These are phyloP conservation scores for Plenodomus tracheiphilus DNA, from an alignment of 2,329 filamentous ascomycete genomes.

Conservation along the genomic window DNA sequence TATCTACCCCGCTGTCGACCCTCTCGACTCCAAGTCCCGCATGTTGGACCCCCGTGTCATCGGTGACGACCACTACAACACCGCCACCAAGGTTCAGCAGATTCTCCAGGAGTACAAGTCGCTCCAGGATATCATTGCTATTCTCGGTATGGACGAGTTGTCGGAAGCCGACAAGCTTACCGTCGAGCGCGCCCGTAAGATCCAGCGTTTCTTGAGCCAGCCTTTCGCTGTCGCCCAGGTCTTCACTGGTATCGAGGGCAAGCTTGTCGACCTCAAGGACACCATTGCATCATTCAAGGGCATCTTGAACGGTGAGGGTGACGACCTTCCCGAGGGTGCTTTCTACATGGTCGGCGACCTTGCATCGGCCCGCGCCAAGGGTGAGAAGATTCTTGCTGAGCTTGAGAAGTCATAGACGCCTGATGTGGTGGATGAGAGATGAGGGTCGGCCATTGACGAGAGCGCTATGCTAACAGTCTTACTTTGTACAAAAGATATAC, in stretches of 20 bases:
- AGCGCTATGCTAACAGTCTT: slow-evolving; percentile 38
- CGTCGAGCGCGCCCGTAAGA: slow-evolving; percentile 99
- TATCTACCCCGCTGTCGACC: slow-evolving; percentile 99
- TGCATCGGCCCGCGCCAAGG: slow-evolving; percentile 89
- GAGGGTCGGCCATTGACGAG: slow-evolving; percentile 40
- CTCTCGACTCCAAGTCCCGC: slow-evolving; percentile 98
- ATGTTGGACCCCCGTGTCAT: slow-evolving; percentile 99
- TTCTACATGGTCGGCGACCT: slow-evolving; percentile 99
- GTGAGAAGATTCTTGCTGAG: slow-evolving; percentile 99
- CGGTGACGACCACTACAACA: slow-evolving; percentile 96
- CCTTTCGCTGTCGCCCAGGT: slow-evolving; percentile 90
- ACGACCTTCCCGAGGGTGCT: slow-evolving; percentile 88
- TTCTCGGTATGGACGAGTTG: slow-evolving; percentile 99
- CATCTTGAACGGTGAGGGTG: slow-evolving; percentile 92
- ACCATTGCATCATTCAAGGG: slow-evolving; percentile 97
- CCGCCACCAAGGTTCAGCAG: slow-evolving; percentile 93
- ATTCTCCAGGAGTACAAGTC: slow-evolving; percentile 99
- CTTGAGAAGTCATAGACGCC: slow-evolving; percentile 62
- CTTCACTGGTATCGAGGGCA: slow-evolving; percentile 94
- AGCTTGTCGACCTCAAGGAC: slow-evolving; percentile 97
- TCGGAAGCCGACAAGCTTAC: slow-evolving; percentile 99
- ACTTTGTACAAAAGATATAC: slow-evolving; percentile 46
- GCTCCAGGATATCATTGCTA: slow-evolving; percentile 99
- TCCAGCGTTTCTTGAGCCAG: slow-evolving; percentile 99
- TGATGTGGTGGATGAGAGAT: slow-evolving; percentile 37